Evolutionary conservation across 495 filamentous ascomycete genomes (phyloP), one percentile per base, ranked within the genome.

Genomic region (Aspergillus wentii): DNA sequence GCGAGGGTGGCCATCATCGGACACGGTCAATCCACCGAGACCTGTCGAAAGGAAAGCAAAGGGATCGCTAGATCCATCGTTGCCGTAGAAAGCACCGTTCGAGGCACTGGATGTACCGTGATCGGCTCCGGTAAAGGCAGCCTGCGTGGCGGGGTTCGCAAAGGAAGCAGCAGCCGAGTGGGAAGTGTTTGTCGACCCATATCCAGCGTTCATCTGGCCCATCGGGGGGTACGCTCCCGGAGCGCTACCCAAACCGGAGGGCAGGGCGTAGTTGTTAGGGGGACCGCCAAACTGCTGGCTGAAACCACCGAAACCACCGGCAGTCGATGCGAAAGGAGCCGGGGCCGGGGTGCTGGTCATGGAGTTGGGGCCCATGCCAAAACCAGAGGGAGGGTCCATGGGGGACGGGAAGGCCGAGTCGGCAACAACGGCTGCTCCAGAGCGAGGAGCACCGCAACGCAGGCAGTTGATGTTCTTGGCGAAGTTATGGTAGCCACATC

Each of bases 401-500:
- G 90, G 83, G 6, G 87, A 91, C 11, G 89, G 82, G 69, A 90
- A 96, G 13, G 86, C 87, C 17, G 88, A 87, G 54, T 96, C 92
- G 18, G 90, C 90, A 38, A 96, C 88, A 11, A 97, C 85, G 17
- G 90, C 88, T 36, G 92, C 92, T 37, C 84, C 84, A 35, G 89
- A 89, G 49, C 92, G 87, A 58, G 89, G 92, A 16, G 89, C 94
- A 52, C 92, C 92, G 53, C 92, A 98, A 37, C 92, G 86, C 36
- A 98, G 76, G 62, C 92, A 98, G 59, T 86, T 92, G 46, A 96
- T 91, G 56, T 98, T 98, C 76, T 98, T 98, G 30, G 92, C 92
- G 54, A 98, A 98, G 63, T 98, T 98, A 66, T 98, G 92, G 52
- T 98, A 98, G 21, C 86, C 88, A 59, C 92, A 98, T n/a, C 88